A percentile compares a stretch with the other conserved stretches of the same genome.
phyloP scores from a whole-genome alignment of 257 asterid genomes.

The Solanum chilense region DNA sequence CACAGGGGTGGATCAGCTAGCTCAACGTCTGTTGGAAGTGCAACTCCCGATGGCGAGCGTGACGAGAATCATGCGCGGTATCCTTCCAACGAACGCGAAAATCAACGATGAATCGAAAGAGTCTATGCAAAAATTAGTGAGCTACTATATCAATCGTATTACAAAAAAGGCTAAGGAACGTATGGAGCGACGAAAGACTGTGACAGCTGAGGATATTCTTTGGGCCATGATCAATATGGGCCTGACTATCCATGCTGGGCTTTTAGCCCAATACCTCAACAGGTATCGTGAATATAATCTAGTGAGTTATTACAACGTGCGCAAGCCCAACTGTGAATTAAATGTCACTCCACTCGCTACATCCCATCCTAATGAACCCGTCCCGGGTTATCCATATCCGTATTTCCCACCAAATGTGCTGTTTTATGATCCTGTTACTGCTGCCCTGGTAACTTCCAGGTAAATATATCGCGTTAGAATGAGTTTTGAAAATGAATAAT shows the following conservation, averaged over 20 bases:
- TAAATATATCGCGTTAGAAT: neutral
- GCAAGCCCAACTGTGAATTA: neutral
- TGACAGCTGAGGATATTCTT: neutral
- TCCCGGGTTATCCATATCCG: neutral
- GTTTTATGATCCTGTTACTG: neutral
- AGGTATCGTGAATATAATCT: slow-evolving; percentile 3
- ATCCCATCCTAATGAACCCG: neutral
- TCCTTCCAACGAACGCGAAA: neutral
- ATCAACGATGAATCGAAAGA: neutral
- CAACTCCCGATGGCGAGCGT: neutral
- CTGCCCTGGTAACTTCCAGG: neutral
- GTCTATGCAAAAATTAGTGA: neutral
- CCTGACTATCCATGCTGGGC: neutral
- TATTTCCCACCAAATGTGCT: neutral
- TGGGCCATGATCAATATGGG: neutral
- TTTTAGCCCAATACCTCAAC: slow-evolving; percentile 7
- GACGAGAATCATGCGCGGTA: neutral
- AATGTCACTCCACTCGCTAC: neutral
- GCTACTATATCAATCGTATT: neutral
- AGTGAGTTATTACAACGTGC: neutral
- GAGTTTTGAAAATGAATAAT: neutral
- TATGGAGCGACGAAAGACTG: neutral
- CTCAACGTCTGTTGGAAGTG: neutral
- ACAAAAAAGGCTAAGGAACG: neutral
- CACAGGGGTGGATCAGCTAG: neutral